Evolutionary conservation across 352 stramenopile species (phyloP).

Genomic region (Pythium pyrilobum): DNA sequence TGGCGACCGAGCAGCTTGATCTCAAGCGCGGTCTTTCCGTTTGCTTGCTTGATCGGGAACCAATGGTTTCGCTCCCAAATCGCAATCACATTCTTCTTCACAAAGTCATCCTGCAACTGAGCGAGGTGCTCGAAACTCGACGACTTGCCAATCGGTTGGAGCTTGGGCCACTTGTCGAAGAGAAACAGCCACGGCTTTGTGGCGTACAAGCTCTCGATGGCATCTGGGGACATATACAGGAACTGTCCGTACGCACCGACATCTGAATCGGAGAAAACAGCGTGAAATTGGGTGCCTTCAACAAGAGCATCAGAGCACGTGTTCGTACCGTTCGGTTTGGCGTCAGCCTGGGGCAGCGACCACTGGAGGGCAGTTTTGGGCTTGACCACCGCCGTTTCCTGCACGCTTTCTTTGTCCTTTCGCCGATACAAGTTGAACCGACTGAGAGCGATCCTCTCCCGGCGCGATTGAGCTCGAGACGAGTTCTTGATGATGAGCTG

Average conservation of each 20-base stretch:
- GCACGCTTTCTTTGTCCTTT: constrained; percentile 20
- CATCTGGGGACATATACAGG: constrained; percentile 13
- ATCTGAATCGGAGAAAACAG: background rate
- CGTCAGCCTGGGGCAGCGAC: background rate
- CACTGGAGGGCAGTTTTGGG: background rate
- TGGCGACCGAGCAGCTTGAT: constrained; percentile 22
- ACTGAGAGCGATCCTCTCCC: constrained; percentile 28
- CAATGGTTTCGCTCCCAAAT: constrained; percentile 47
- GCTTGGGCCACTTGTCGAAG: constrained; percentile 21
- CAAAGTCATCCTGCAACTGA: constrained; percentile 26
- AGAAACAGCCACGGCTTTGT: constrained; percentile 20
- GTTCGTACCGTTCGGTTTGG: background rate
- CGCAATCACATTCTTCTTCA: constrained; percentile 27
- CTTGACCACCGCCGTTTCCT: constrained; percentile 1
- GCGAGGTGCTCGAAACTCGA: constrained; percentile 19
- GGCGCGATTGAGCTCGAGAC: constrained; percentile 19
- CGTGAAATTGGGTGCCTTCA: no score
- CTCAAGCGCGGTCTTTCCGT: constrained; percentile 25
- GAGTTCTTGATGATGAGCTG: constrained; percentile 56
- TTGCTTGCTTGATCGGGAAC: constrained; percentile 46
- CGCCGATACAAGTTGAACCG: constrained; percentile 19
- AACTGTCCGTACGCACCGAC: constrained; percentile 16
- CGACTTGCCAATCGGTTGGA: constrained; percentile 14
- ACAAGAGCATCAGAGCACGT: background rate
- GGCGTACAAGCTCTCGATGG: constrained; percentile 22